Evolutionary conservation across 768 basidiomycete genomes (phyloP).

Genomic region (Guyanaporus albipodus): DNA sequence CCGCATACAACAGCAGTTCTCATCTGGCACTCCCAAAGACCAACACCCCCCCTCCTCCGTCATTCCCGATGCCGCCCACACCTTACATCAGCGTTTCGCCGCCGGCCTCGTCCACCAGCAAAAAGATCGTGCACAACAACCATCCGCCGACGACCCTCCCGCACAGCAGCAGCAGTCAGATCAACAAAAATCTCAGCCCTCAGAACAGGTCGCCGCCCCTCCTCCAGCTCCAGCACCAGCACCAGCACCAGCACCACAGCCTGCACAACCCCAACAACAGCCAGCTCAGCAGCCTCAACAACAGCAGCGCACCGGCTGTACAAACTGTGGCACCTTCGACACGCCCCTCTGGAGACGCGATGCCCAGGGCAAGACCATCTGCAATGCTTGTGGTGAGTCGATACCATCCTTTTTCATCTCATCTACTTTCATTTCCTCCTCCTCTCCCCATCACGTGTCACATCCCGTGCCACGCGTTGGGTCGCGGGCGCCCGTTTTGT

Average conservation of each 20-base stretch:
- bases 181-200: slow-evolving; percentile 14
- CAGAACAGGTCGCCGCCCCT: slow-evolving; percentile 27
- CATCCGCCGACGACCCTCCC: slow-evolving; percentile 14
- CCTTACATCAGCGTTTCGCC: slow-evolving; percentile 29
- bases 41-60: slow-evolving; percentile 25
- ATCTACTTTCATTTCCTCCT: slow-evolving; percentile 33
- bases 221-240: no score
- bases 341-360: slow-evolving; percentile 87
- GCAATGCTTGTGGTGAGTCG: slow-evolving; percentile 86
- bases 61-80: slow-evolving; percentile 20
- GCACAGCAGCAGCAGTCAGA: slow-evolving; percentile 18
- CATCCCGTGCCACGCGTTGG: slow-evolving; percentile 27
- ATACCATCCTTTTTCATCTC: slow-evolving; percentile 29
- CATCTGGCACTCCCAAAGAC: slow-evolving; percentile 30
- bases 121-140: slow-evolving; percentile 28
- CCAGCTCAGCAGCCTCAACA: slow-evolving; percentile 27
- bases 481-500: slow-evolving; percentile 31
- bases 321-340: slow-evolving; percentile 71
- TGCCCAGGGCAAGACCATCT: slow-evolving; percentile 75
- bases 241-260: no score
- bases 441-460: slow-evolving; percentile 40
- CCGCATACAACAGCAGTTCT: slow-evolving; percentile 47
- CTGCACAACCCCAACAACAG: slow-evolving; percentile 20
- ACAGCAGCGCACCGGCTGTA: slow-evolving; percentile 47
- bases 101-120: slow-evolving; percentile 25